Evolutionary conservation across 805 yeast genomes (phyloP), one percentile per base, ranked within the genome.

Genomic region (Candida sanyiensis): DNA sequence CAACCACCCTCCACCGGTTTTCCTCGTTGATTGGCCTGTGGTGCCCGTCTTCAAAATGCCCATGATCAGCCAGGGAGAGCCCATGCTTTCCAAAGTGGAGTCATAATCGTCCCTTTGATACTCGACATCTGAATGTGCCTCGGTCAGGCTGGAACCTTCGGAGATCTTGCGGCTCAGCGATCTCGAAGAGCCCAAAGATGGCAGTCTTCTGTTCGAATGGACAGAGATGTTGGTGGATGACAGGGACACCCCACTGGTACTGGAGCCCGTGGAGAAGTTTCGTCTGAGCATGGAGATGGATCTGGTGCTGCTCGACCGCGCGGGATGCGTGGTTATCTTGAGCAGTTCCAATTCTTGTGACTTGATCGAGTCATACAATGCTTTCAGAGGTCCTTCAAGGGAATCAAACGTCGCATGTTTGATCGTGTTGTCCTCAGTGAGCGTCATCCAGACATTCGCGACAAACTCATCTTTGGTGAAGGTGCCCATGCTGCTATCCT

Each of bases 61-160:
- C 59, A 83, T 90, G 53, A 83, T 80, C 40, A 79, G 69, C 76
- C 85, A 83, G 1, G 93, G 90, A 1, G 89, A 77, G 2, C 90
- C 90, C 37, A 70, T 70, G 33, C 77, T 63, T 51, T 80, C 88
- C 41, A 81, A 63, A 27, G 73, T 73, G 46, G 73, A 67, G 56
- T 81, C 87, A 42, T 68, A 70, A 23, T 69, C 69, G 46, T 71
- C 70, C 47, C 63, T 67, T 19, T 47, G 39, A 21, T 51, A 56
- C 20, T 54, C 49, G 15, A 54, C 50, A 12, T 48, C 46, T 27
- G 65, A 73, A 25, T 45, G 47, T 12, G 25, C n/a, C 8, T 46
- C 52, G 3, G 33, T 22, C 12, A 46, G 35, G 13, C 40, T 47
- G 6, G 45, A 32, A 17, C 42, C 28, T 9, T 42, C 33, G 2